Evolutionary conservation across 495 filamentous ascomycete genomes (phyloP).

Genomic region (Massariosphaeria phaeospora): DNA sequence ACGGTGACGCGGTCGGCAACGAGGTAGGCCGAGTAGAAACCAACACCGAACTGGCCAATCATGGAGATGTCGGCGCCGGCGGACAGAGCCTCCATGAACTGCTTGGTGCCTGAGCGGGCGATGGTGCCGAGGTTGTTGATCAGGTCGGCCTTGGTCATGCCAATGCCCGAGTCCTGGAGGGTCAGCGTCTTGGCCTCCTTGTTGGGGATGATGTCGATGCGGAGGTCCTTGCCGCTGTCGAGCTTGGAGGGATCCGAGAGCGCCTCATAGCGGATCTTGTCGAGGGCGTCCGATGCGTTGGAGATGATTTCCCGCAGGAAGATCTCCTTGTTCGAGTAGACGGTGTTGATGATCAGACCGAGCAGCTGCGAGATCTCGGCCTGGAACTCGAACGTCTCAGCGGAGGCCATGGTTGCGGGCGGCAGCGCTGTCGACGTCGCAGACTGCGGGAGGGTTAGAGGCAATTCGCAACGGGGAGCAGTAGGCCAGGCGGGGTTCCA

Average conservation of each 20-base stretch:
- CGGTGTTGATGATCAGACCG: conserved; percentile 98
- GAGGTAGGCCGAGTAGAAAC: conserved; percentile 99
- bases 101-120: conserved; percentile 97
- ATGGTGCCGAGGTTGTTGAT: conserved; percentile 99
- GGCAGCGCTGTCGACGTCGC: not conserved
- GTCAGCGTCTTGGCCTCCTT: conserved; percentile 95
- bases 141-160: conserved; percentile 99
- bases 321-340: conserved; percentile 99
- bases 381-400: conserved; percentile 96
- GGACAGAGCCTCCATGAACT: conserved; percentile 99
- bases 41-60: conserved; percentile 99
- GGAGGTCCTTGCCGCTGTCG: conserved; percentile 91
- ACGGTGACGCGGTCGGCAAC: conserved; percentile 96
- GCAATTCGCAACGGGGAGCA: not conserved
- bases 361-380: conserved; percentile 99
- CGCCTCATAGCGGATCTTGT: conserved; percentile 99
- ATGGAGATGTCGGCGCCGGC: conserved; percentile 99
- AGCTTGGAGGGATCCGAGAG: conserved; percentile 96
- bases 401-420: conserved; percentile 57
- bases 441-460: too few relatives aligned
- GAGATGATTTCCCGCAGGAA: conserved; percentile 97
- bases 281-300: conserved; percentile 95
- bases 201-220: conserved; percentile 96
- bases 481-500: not conserved
- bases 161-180: conserved; percentile 95